A percentile compares a stretch with the other conserved stretches of the same genome.
Conservation (phyloP, 768 basidiomycete genomes). For the Ramaria sp. region DNA sequence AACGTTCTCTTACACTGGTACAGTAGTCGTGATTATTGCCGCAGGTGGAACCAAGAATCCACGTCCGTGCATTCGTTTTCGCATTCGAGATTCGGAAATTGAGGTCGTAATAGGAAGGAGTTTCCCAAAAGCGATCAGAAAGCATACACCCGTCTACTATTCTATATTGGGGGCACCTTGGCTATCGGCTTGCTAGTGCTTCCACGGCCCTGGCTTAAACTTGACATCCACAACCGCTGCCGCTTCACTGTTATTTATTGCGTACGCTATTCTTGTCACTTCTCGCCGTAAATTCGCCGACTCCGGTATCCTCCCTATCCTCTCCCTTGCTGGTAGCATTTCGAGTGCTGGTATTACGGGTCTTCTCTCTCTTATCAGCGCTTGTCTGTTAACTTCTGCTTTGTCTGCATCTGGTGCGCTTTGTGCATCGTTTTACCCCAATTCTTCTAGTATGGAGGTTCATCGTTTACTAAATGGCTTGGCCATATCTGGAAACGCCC, state of each 20-base stretch:
- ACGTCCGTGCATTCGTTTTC: no score
- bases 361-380: constrained; percentile 25
- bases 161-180: constrained; percentile 31
- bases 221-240: constrained; percentile 33
- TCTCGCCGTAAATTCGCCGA: background rate
- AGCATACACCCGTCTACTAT: constrained; percentile 66
- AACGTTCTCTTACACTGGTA: constrained; percentile 89
- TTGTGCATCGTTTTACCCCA: no score
- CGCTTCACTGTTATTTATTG: constrained; percentile 48
- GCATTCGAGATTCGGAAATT: no score
- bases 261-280: constrained; percentile 12
- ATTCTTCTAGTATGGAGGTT: no score
- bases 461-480: no score
- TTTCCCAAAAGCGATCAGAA: constrained; percentile 58
- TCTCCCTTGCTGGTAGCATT: no score
- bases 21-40: constrained; percentile 87
- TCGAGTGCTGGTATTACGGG: constrained; percentile 43
- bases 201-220: constrained; percentile 29
- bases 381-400: no score
- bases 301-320: no score
- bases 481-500: no score
- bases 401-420: no score
- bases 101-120: constrained; percentile 28
- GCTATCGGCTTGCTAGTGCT: constrained; percentile 32
- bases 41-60: constrained; percentile 91